These are phyloP conservation scores for Epipyxis sp. DNA, from an alignment of 108 stramenopile species.

Conservation along the genomic window DNA sequence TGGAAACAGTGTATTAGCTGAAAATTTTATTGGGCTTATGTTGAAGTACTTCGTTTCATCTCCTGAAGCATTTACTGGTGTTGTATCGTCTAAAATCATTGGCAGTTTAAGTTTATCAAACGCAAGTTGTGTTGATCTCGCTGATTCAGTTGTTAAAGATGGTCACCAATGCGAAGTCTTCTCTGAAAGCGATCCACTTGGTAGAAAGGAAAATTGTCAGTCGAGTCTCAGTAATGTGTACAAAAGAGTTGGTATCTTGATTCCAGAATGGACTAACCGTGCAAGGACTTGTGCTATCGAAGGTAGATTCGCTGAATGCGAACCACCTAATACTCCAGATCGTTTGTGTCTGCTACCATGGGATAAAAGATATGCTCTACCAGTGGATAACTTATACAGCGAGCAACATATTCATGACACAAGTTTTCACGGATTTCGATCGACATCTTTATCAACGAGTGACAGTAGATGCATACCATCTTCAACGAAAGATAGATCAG, in stretches of 20 bases:
- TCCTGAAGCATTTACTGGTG: background rate
- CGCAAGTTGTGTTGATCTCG: background rate
- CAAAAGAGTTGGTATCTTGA: conserved; percentile 21
- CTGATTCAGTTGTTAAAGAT: background rate
- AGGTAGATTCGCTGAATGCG: background rate
- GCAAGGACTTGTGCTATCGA: conserved; percentile 26
- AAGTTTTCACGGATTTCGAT: background rate
- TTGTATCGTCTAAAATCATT: background rate
- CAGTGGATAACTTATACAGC: background rate
- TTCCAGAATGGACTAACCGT: conserved; percentile 28
- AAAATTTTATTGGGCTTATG: conserved; percentile 32
- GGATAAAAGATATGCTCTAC: conserved; percentile 35
- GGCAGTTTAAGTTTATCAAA: background rate
- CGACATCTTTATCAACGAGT: background rate
- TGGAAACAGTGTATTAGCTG: background rate
- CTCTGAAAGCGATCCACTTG: background rate
- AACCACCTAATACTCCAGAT: conserved; percentile 26
- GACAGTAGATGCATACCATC: background rate
- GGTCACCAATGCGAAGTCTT: background rate
- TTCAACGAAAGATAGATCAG: background rate
- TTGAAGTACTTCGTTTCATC: background rate
- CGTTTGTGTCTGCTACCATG: conserved; percentile 36
- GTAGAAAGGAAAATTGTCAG: background rate
- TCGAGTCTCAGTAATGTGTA: background rate
- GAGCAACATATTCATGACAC: conserved; percentile 5